These are phyloP conservation scores for Alternaria triticimaculans DNA, from an alignment of 2,329 filamentous ascomycete species.

Conservation along the genomic window DNA sequence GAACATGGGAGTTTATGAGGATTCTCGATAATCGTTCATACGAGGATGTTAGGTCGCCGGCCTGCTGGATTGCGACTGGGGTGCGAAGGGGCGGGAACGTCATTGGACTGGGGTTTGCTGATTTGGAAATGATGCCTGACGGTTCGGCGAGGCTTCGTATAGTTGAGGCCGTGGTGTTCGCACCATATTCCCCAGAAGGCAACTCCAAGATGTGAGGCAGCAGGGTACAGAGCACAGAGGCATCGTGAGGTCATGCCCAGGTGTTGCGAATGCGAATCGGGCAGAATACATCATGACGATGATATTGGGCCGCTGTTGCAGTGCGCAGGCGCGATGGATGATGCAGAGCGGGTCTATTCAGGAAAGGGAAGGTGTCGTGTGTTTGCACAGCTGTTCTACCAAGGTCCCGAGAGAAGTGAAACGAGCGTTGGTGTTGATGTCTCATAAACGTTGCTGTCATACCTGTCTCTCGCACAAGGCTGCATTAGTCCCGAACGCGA, in stretches of 20 bases:
- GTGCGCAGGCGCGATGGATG: not conserved
- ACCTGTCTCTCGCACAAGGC: not conserved
- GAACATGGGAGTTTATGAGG: not conserved
- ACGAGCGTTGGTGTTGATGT: constrained; percentile 4
- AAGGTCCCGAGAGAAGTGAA: constrained; percentile 2
- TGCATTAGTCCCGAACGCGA: not conserved
- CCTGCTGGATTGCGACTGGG: not conserved
- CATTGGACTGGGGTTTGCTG: not conserved
- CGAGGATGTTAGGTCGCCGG: not conserved
- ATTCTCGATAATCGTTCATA: not conserved
- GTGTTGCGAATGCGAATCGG: not conserved
- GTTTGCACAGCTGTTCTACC: not conserved
- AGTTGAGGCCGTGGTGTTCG: not conserved
- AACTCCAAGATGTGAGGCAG: not conserved
- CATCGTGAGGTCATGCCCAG: not conserved
- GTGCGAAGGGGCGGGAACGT: not conserved
- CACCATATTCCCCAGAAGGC: constrained; percentile 5
- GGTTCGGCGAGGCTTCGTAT: constrained; percentile 8
- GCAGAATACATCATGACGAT: not conserved
- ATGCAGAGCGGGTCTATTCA: not conserved
- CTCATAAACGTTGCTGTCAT: constrained; percentile 7
- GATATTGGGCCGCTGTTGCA: not conserved
- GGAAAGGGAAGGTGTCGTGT: not conserved
- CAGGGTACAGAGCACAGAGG: not conserved
- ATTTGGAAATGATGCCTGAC: constrained; percentile 13